Percentiles rank a stretch among this genome's conserved stretches.
Evolutionary conservation across 768 basidiomycete species (phyloP).

Genomic region (Neoboletus brunneissimus): DNA sequence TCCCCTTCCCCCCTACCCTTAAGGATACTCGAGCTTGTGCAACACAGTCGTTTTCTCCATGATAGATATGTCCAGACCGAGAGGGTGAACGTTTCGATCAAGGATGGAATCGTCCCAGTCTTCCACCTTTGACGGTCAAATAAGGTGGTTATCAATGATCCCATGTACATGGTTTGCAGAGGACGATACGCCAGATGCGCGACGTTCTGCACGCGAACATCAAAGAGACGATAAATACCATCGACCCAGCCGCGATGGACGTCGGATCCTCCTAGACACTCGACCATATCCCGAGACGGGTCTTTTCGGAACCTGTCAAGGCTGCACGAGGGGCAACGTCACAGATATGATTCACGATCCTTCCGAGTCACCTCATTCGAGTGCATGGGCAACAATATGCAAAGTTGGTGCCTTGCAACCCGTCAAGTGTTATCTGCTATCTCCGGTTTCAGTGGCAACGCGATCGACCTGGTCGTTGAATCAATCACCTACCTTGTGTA

Average conservation of each 20-base stretch:
- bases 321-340: background rate
- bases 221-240: background rate
- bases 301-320: background rate
- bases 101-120: background rate
- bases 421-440: slow-evolving; percentile 36
- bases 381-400: slow-evolving; percentile 33
- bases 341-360: background rate
- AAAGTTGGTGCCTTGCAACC: slow-evolving; percentile 39
- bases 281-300: background rate
- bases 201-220: background rate
- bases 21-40: background rate
- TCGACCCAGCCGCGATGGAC: background rate
- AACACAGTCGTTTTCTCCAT: background rate
- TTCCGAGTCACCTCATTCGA: slow-evolving; percentile 16
- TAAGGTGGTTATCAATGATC: background rate
- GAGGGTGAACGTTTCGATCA: background rate
- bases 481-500: slow-evolving; percentile 38
- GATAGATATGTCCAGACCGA: background rate
- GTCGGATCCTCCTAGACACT: background rate
- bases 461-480: background rate
- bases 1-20: background rate
- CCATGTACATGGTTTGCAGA: background rate
- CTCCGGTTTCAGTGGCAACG: background rate
- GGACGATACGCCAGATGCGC: too few species aligned
- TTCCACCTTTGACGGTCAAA: background rate